phyloP scores from a whole-genome alignment of 2,329 filamentous ascomycete genomes.

The Xylaria sp. region DNA sequence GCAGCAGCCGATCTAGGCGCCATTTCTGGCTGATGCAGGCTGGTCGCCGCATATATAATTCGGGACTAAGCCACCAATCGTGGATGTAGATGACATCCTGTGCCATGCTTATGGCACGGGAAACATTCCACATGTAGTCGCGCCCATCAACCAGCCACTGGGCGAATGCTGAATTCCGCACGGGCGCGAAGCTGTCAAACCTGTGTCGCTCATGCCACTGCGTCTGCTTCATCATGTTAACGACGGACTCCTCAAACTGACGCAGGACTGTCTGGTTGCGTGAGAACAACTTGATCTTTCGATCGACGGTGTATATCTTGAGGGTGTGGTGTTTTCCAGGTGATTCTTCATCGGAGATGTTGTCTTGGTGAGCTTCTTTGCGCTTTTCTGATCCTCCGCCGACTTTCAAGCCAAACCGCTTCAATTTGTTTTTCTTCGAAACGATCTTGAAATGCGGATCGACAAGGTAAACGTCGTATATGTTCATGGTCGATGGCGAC shows the following conservation, averaged over 20 bases:
- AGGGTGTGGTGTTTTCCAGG: constrained; percentile 71
- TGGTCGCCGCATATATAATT: constrained; percentile 91
- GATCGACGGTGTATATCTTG: constrained; percentile 86
- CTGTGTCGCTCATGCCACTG: constrained; percentile 82
- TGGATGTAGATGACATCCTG: constrained; percentile 98
- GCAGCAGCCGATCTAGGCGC: constrained; percentile 90
- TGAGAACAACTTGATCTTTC: constrained; percentile 87
- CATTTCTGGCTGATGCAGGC: constrained; percentile 97
- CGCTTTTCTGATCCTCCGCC: constrained; percentile 63
- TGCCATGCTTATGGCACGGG: constrained; percentile 93
- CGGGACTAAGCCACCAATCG: constrained; percentile 98
- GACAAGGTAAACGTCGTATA: constrained; percentile 97
- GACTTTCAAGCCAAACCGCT: constrained; percentile 58
- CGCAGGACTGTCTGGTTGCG: constrained; percentile 85
- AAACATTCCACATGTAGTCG: constrained; percentile 99
- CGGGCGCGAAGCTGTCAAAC: constrained; percentile 91
- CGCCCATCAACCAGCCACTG: constrained; percentile 97
- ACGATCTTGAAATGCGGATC: constrained; percentile 85
- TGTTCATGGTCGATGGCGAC: constrained; percentile 97
- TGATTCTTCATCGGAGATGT: constrained; percentile 40
- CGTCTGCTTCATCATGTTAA: constrained; percentile 80
- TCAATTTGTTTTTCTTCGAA: constrained; percentile 65
- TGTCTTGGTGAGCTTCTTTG: constrained; percentile 32
- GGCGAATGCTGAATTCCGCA: constrained; percentile 82
- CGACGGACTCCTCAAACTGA: constrained; percentile 93